Evolutionary conservation across 306 rosid species (phyloP), one percentile per base, ranked within the genome.

Genomic region (Cajanus cajan): DNA sequence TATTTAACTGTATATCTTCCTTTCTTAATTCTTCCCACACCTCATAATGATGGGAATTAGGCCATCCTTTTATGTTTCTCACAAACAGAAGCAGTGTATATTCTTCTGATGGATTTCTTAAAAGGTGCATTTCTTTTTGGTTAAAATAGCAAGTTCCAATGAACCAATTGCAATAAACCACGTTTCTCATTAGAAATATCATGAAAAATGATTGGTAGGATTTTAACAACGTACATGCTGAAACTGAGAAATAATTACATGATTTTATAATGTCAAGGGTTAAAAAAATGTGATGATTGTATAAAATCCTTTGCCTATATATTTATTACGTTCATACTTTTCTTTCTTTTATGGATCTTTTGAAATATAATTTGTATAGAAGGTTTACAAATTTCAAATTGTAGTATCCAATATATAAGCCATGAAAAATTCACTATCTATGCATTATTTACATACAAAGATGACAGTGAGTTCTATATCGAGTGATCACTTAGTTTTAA

Each of bases 61-160:
- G 68, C 22, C 45, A 80, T 51, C 37, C 0, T 44, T 57, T 31
- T 57, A 19, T 57, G 44, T 36, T 45, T 44, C 34, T 57, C 44
- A 57, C 45, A 57, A 78, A 67, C 52, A 73, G 36, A 47, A 73
- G 18, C 16, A 18, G 11, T 73, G 68, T 66, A 67, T 58, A 65
- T 51, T 78, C 33, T 74, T 61, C 43, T 78, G 33, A 59, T 58
- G 63, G 43, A 58, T 68, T 67, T 73, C 34, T 45, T 57, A 74
- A 34, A 14, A 45, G 40, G n/a, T 58, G 45, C 28, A 6, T 66
- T 78, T 73, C 74, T 21, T 52, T 63, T 71, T 48, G 0, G 22
- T 64, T 65, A 22, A 52, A 19, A 15, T 37, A 58, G 8, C 44
- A 7, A 14, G 64, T 70, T 41, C 13, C 66, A 59, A 31, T 33